These are phyloP conservation scores for Novymonas esmeraldas DNA, from an alignment of 208 protist genomes.

Conservation along the genomic window DNA sequence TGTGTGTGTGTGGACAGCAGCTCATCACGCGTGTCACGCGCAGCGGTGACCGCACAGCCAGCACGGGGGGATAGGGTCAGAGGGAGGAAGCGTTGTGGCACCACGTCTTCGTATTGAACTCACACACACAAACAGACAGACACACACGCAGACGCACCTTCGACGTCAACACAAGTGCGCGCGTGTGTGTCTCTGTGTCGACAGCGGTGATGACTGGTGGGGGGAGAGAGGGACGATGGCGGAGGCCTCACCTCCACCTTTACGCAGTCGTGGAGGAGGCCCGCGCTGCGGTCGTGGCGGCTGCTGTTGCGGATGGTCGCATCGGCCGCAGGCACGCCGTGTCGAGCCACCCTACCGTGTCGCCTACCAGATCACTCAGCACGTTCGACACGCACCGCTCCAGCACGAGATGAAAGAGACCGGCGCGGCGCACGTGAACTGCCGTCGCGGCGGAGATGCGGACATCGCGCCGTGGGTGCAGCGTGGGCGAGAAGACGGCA, in stretches of 20 bases:
- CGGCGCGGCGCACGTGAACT: slow-evolving; percentile 47
- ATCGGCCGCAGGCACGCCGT: not conserved
- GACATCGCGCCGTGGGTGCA: slow-evolving; percentile 8
- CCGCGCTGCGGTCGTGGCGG: too few species aligned
- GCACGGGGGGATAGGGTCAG: not conserved
- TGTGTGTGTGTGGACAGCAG: not conserved
- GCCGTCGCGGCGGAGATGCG: slow-evolving; percentile 17
- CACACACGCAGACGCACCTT: too few species aligned
- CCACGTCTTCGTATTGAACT: too few species aligned
- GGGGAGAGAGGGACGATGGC: too few species aligned
- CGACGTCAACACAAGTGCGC: too few species aligned
- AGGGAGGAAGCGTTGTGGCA: not conserved
- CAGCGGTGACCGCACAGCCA: not conserved
- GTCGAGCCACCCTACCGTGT: slow-evolving; percentile 65
- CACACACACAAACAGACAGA: too few species aligned
- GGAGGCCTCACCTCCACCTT: too few species aligned
- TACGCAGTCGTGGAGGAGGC: too few species aligned
- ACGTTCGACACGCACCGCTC: slow-evolving; percentile 69
- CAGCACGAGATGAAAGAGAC: slow-evolving; percentile 51
- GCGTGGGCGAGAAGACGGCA: not conserved
- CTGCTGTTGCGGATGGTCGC: too few species aligned
- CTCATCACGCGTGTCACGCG: not conserved
- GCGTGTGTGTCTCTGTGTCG: too few species aligned
- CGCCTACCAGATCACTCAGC: slow-evolving; percentile 54
- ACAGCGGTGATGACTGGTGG: too few species aligned